Conservation (phyloP, 2,329 filamentous ascomycete genomes). For the Aspergillus thermomutatus region DNA sequence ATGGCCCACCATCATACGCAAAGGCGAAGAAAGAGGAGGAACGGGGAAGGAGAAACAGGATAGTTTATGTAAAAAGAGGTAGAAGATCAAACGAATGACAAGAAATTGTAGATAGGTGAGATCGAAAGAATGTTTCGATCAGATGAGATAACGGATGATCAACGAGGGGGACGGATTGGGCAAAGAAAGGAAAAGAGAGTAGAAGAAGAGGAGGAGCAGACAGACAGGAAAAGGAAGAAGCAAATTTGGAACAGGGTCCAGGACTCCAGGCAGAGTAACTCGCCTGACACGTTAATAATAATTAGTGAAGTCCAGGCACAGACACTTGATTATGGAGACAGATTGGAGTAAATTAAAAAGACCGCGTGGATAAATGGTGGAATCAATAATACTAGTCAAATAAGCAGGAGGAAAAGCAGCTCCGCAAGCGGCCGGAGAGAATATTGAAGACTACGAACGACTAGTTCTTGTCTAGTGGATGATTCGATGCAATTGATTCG, state of each 20-base stretch:
- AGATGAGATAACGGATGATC: neutral
- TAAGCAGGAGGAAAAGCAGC: neutral
- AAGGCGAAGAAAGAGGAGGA: neutral
- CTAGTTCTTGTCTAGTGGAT: neutral
- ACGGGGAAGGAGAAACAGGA: neutral
- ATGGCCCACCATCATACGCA: constrained; percentile 14
- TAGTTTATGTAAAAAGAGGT: neutral
- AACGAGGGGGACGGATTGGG: neutral
- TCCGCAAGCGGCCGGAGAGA: neutral
- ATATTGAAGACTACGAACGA: neutral
- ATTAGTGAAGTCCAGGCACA: neutral
- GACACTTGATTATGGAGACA: neutral
- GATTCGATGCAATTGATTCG: neutral
- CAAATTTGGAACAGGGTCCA: neutral
- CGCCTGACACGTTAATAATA: neutral
- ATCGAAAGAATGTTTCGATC: neutral
- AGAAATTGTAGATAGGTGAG: neutral
- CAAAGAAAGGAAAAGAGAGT: neutral
- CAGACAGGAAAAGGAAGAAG: neutral
- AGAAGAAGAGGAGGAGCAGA: neutral
- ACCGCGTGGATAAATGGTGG: neutral
- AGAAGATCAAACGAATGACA: neutral
- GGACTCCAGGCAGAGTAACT: neutral
- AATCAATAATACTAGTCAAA: neutral
- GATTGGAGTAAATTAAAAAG: neutral